phyloP scores from a whole-genome alignment of 2,329 filamentous ascomycete species.

The Chaetomiaceae sp. region DNA sequence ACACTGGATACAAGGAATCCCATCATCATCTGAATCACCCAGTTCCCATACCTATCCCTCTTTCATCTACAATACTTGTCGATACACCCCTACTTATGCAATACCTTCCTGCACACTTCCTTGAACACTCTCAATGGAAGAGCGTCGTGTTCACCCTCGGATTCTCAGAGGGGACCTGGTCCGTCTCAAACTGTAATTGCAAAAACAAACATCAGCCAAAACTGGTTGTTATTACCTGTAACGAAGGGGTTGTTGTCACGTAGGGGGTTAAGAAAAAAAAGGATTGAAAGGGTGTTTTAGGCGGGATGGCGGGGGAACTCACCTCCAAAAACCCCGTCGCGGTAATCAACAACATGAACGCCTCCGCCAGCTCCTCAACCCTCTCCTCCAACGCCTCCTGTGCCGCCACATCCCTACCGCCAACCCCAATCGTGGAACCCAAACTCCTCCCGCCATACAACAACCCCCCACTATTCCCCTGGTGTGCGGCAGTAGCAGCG shows the following conservation, averaged over 20 bases:
- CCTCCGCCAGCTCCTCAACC: slow-evolving; percentile 74
- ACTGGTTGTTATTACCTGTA: background rate
- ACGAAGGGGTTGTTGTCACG: background rate
- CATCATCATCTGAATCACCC: too few species aligned
- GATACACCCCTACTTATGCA: background rate
- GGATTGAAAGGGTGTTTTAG: too few species aligned
- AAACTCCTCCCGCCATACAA: background rate
- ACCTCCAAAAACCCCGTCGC: slow-evolving; percentile 86
- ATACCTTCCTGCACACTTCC: background rate
- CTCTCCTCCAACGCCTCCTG: slow-evolving; percentile 51
- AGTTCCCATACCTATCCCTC: too few species aligned
- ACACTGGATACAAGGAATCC: too few species aligned
- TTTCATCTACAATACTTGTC: background rate
- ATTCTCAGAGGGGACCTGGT: slow-evolving; percentile 24
- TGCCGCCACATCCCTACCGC: slow-evolving; percentile 9
- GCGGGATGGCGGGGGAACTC: too few species aligned
- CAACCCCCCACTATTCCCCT: background rate
- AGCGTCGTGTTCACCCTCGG: slow-evolving; percentile 16
- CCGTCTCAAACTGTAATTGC: slow-evolving; percentile 23
- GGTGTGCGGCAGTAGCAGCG: background rate
- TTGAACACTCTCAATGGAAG: slow-evolving; percentile 16
- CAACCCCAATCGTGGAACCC: background rate
- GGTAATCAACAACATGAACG: slow-evolving; percentile 76
- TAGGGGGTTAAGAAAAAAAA: slow-evolving; percentile 6
- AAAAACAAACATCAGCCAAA: slow-evolving; percentile 1